These are phyloP conservation scores for Phragmites australis DNA, from an alignment of 176 grass and related monocot species.

Conservation along the genomic window DNA sequence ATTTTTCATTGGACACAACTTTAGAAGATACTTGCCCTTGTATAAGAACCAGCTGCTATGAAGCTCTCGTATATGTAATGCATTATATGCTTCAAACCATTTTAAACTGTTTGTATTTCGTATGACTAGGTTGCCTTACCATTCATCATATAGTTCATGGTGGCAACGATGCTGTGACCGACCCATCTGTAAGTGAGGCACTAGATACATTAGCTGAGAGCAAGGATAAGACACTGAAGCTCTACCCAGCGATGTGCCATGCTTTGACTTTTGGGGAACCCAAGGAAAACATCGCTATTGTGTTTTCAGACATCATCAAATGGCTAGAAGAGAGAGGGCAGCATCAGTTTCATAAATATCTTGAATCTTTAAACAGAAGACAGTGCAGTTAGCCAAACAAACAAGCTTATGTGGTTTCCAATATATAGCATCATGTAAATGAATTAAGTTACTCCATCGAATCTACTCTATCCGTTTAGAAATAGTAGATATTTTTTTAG, in stretches of 20 bases:
- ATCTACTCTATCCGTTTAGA: too few species aligned
- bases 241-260: slow-evolving; percentile 70
- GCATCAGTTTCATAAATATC: too few species aligned
- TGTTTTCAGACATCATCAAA: slow-evolving; percentile 60
- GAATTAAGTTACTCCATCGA: background rate
- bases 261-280: slow-evolving; percentile 60
- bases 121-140: too few species aligned
- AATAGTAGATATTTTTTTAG: background rate
- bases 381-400: background rate
- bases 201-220: slow-evolving; percentile 36
- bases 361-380: too few species aligned
- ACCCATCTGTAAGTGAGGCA: slow-evolving; percentile 51
- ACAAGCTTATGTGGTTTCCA: background rate
- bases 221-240: slow-evolving; percentile 56
- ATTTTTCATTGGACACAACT: too few species aligned
- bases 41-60: too few species aligned
- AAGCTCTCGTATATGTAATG: too few species aligned
- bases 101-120: too few species aligned
- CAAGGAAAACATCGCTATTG: slow-evolving; percentile 43
- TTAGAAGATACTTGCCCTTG: too few species aligned
- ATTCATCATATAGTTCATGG: slow-evolving; percentile 68
- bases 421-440: background rate
- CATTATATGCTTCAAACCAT: too few species aligned
- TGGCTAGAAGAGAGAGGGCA: slow-evolving; percentile 61
- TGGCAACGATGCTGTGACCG: slow-evolving; percentile 50